Base-by-base conservation (phyloP, 2,329 filamentous ascomycete species). In the Epichloe elymi region DNA sequence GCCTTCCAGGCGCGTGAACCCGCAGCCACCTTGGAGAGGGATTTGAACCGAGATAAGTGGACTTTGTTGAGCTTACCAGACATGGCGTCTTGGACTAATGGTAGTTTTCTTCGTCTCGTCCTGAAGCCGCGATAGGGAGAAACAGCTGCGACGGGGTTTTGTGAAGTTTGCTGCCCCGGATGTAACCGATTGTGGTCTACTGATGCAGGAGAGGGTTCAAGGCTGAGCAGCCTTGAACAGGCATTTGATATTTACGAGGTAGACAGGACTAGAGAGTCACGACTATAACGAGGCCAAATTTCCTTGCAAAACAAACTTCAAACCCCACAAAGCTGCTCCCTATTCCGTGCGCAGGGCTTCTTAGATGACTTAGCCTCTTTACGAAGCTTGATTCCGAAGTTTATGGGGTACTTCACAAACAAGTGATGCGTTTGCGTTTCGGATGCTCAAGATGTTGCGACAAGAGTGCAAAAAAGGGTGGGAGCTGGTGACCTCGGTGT, bases 241-340 rank as follows among this genome's bases (percentile, higher is more conserved):
- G 55, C 60, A 63, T 60, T 58, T 54, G 58, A 54, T 55, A 55
- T 60, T 65, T 65, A 65, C 63, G 61, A 61, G 57, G 59, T 58
- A 58, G 58, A 62, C 56, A 60, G 51, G 49, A 59, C 60, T 61
- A 63, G 58, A 57, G 59, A 51, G 52, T 64, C 63, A 67, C 62
- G 58, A 64, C 64, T 64, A 65, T 54, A 60, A 59, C 60, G 62
- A 61, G 54, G 53, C 56, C 40, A 50, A 38, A 26, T 33, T 37
- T 30, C 39, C 20, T 30, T 42, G 49, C 52, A 39, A 36, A 43
- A 20, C 26, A 41, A 44, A 53, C 12, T 26, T 26, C 26, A 46
- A 51, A 45, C 42, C 49, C 51, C 17, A 23, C 33, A 11, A 35
- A 44, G 35, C 19, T 33, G 10, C 35, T 38, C 26, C 45, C 33